phyloP scores from a whole-genome alignment of 208 protist genomes.

The Leishmania martiniquensis region DNA sequence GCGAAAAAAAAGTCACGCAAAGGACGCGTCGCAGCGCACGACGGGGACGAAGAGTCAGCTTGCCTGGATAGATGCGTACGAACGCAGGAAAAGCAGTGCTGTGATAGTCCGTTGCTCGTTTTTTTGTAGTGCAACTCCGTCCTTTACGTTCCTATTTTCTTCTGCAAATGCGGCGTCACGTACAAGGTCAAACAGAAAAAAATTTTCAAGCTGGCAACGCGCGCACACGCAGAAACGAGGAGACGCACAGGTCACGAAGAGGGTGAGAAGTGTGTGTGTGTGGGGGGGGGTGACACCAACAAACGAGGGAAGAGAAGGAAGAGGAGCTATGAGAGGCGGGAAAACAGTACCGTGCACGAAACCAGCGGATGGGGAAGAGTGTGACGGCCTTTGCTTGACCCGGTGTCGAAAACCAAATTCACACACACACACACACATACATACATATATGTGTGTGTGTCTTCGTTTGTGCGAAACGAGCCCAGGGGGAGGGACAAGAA shows the following conservation, averaged over 20 bases:
- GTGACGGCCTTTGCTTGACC: not conserved
- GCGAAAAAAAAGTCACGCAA: not conserved
- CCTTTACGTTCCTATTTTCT: not conserved
- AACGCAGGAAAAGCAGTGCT: no score
- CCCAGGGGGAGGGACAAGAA: no score
- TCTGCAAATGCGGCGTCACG: not conserved
- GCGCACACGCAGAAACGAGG: not conserved
- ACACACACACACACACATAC: not conserved
- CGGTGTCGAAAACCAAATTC: no score
- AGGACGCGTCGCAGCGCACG: slow-evolving; percentile 1
- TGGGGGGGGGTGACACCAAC: no score
- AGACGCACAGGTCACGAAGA: not conserved
- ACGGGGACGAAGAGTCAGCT: not conserved
- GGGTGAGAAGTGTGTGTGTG: not conserved
- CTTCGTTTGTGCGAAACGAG: no score
- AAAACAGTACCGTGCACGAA: no score
- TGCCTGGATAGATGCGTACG: not conserved
- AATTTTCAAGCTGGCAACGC: not conserved
- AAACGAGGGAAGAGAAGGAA: not conserved
- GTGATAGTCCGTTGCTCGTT: not conserved
- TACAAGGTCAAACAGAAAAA: not conserved
- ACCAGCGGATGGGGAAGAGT: no score
- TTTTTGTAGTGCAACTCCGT: not conserved
- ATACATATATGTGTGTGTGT: not conserved
- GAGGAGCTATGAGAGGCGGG: no score